Evolutionary conservation across 352 stramenopile genomes (phyloP), one percentile per base, ranked within the genome.

Genomic region (Phytophthora ohioensis): DNA sequence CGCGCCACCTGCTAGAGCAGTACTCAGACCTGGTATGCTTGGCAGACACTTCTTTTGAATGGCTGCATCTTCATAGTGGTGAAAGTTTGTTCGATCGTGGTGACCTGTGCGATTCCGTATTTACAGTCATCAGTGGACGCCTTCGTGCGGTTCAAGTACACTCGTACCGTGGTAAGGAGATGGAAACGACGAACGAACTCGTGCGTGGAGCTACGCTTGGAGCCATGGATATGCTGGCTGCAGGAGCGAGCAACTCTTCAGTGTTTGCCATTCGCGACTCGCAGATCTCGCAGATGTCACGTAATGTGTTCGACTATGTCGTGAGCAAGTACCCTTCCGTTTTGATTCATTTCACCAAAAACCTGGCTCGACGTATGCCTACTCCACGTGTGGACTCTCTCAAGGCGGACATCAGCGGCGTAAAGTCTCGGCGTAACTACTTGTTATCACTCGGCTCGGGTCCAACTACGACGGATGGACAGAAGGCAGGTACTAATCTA

Each of bases 261-360:
- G 89, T 96, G 32, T 95, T 94, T 75, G 87, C 89, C 4, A 88
- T 94, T 53, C 89, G 89, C 34, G 89, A 96, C 61, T 96, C 86
- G 0, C 86, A 95, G 56, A 93, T 96, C 48, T 90, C 87, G n/a
- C 81, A 93, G 52, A 96, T 96, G 89, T 89, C 89, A 2, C 79
- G 88, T 8, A 90, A 88, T 56, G 87, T 96, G 27, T 95, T 96
- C 43, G 89, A 96, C 65, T 96, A 89, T 57, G 76, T 96, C 15
- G 82, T 96, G 51, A 90, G 74, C 49, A 75, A 81, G 10, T 65
- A 87, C 35, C 87, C 89, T 21, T 85, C 73, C 0, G 89, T 94
- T 1, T 61, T 96, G 10, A 67, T 94, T 46, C 85, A 95, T 55
- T 94, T 96, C 35, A 96, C 89, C 13, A 93, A 85, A 13, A 91